Conservation (phyloP, 805 yeast species). For the Hanseniaspora occidentalis region DNA sequence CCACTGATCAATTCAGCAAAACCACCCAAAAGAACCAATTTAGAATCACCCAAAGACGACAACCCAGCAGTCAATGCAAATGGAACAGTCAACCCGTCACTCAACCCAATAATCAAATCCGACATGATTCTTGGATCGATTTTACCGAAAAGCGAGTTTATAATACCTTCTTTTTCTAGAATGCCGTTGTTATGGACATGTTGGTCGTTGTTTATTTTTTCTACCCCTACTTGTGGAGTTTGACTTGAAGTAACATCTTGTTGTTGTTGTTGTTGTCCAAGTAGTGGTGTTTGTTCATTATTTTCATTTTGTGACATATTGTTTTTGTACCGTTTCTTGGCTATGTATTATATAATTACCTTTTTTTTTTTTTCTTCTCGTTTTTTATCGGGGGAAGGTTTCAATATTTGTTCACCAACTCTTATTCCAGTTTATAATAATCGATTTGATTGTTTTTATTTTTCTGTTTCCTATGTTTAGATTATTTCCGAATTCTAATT, state of each 20-base stretch:
- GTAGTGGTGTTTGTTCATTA: background rate
- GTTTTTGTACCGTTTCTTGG: no score
- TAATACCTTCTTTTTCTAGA: conserved; percentile 2
- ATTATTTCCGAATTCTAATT: no score
- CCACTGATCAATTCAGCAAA: conserved; percentile 95
- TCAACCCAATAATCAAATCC: conserved; percentile 83
- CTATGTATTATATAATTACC: no score
- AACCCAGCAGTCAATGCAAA: conserved; percentile 96
- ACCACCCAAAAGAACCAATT: conserved; percentile 92
- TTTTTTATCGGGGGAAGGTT: no score
- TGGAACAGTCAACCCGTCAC: conserved; percentile 97
- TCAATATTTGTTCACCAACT: no score
- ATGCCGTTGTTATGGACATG: background rate
- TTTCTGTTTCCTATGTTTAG: no score
- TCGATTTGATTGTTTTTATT: no score
- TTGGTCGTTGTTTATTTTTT: no score
- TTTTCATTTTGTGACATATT: no score
- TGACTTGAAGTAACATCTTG: background rate
- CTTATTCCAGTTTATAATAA: no score
- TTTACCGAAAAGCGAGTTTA: conserved; percentile 25
- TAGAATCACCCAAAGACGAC: conserved; percentile 79
- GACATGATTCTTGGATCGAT: conserved; percentile 89
- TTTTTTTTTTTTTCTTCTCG: no score
- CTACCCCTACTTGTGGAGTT: background rate
- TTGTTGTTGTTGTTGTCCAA: background rate